Conservation (phyloP, 495 filamentous ascomycete species). For the Neurospora pannonica region DNA sequence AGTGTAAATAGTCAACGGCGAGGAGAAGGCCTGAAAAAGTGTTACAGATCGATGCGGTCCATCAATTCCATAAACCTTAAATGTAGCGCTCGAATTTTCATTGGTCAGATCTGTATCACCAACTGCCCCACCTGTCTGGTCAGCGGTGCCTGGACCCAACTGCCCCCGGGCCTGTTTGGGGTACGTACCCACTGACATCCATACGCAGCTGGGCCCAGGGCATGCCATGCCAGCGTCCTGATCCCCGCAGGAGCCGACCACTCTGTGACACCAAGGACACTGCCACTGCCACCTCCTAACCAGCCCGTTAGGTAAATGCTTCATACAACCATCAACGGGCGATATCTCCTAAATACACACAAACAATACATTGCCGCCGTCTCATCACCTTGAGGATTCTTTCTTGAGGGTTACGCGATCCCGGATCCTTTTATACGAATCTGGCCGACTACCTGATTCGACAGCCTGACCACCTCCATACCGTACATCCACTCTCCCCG, state of each 20-base stretch:
- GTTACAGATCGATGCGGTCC: neutral
- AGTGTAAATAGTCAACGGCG: neutral
- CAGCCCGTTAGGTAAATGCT: neutral
- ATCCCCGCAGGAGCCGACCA: constrained; percentile 17
- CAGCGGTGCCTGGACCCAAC: neutral
- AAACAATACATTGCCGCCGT: neutral
- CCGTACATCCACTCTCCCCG: neutral
- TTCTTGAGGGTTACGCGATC: neutral
- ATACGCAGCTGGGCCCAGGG: neutral
- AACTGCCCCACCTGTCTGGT: neutral
- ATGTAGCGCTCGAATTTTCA: neutral
- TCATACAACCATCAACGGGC: neutral
- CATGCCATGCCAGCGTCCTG: neutral
- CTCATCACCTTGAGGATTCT: neutral
- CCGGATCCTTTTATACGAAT: neutral
- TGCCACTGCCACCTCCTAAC: neutral
- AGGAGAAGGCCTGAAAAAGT: neutral
- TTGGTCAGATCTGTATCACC: neutral
- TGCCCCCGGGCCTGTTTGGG: neutral
- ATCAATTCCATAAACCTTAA: neutral
- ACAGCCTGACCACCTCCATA: neutral
- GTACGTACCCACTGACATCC: neutral
- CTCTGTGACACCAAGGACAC: constrained; percentile 3
- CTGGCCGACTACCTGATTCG: neutral
- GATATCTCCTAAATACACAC: neutral